phyloP scores from a whole-genome alignment of 164 flowering plant genomes.

The Kalanchoe fedtschenkoi region DNA sequence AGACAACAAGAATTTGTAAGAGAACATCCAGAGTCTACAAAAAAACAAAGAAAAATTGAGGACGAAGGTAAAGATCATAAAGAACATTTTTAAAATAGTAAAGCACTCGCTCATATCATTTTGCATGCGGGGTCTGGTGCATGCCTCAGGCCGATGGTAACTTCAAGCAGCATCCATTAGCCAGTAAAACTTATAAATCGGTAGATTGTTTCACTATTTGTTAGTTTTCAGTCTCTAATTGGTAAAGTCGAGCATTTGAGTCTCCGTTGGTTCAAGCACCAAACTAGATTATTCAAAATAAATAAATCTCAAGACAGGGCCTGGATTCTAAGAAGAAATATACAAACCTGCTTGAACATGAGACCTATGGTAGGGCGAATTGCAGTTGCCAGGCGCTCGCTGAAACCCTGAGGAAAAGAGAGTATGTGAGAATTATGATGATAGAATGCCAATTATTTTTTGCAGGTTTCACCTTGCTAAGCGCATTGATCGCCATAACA shows the following conservation, averaged over 20 bases:
- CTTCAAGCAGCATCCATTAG: neutral
- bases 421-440: neutral
- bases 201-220: neutral
- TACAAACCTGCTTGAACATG: conserved; percentile 93
- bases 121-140: neutral
- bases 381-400: conserved; percentile 79
- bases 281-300: neutral
- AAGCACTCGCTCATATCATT: neutral
- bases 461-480: conserved; percentile 68
- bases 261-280: neutral
- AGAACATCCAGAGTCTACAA: conserved; percentile 85
- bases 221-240: neutral
- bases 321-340: neutral
- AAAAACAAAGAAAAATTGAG: conserved; percentile 4
- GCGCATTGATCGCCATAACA: conserved; percentile 82
- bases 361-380: conserved; percentile 86
- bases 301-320: too few relatives aligned
- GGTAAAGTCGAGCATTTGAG: neutral
- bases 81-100: neutral
- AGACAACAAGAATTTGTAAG: conserved; percentile 71
- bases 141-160: neutral
- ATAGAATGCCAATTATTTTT: neutral
- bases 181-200: neutral
- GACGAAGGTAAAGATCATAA: too few relatives aligned
- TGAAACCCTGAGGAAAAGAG: conserved; percentile 68